phyloP scores from a whole-genome alignment of 805 yeast genomes.

The Kazachstania viticola region DNA sequence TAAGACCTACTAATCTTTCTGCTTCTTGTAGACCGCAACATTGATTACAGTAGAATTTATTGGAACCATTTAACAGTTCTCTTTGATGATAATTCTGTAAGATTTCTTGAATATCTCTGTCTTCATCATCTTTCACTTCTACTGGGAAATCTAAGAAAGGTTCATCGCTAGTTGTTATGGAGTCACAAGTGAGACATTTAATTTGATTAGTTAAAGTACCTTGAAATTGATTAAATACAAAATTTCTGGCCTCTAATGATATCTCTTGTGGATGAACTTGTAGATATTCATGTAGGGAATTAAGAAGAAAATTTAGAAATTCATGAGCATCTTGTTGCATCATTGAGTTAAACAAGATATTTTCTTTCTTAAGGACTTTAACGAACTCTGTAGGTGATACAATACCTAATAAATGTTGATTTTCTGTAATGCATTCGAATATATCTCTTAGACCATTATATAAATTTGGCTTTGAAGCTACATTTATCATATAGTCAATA shows the following conservation, averaged over 20 bases:
- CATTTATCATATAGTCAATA: slow-evolving; percentile 48
- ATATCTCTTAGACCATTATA: slow-evolving; percentile 70
- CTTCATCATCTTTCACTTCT: slow-evolving; percentile 65
- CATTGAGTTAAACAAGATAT: slow-evolving; percentile 72
- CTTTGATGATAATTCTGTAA: slow-evolving; percentile 50
- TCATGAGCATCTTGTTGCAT: slow-evolving; percentile 99
- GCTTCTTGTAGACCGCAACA: slow-evolving; percentile 92
- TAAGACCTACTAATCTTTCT: slow-evolving; percentile 74
- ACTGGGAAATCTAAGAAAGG: slow-evolving; percentile 77
- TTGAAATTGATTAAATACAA: slow-evolving; percentile 65
- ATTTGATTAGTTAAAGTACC: slow-evolving; percentile 82
- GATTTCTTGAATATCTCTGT: slow-evolving; percentile 50
- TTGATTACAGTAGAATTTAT: slow-evolving; percentile 85
- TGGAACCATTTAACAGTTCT: slow-evolving; percentile 75
- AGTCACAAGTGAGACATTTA: slow-evolving; percentile 83
- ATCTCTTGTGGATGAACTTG: background rate
- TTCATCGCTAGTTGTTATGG: slow-evolving; percentile 70
- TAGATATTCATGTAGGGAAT: slow-evolving; percentile 46
- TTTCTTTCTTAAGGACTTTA: slow-evolving; percentile 66
- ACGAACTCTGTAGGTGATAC: slow-evolving; percentile 73
- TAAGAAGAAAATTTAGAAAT: slow-evolving; percentile 76
- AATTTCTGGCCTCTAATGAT: slow-evolving; percentile 23
- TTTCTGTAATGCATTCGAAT: slow-evolving; percentile 73
- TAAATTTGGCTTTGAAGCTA: slow-evolving; percentile 32
- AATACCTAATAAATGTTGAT: slow-evolving; percentile 59